phyloP scores from a whole-genome alignment of 2,329 filamentous ascomycete species.

The Phaeomoniella chlamydospora region DNA sequence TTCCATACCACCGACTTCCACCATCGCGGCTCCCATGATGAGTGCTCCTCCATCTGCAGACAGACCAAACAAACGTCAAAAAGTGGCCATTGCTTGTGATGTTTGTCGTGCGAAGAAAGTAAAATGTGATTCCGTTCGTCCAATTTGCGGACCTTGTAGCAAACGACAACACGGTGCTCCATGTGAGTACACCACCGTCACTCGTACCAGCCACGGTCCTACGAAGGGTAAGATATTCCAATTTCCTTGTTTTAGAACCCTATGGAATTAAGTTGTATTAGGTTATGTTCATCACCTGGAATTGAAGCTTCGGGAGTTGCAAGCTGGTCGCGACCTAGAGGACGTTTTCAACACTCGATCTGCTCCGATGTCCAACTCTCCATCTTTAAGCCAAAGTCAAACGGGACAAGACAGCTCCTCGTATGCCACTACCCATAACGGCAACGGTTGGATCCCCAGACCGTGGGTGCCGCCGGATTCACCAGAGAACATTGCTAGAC shows the following conservation, averaged over 20 bases:
- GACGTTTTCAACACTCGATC: background rate
- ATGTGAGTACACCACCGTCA: constrained; percentile 1
- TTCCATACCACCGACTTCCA: too few relatives aligned
- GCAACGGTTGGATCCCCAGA: background rate
- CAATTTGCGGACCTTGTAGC: constrained; percentile 1
- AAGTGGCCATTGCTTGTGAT: constrained; percentile 2
- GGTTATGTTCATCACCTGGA: constrained; percentile 2
- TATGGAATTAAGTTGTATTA: too few relatives aligned
- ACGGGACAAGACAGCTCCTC: background rate
- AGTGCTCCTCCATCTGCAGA: background rate
- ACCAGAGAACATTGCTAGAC: background rate
- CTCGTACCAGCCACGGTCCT: background rate
- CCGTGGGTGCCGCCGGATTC: background rate
- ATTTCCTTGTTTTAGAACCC: too few relatives aligned
- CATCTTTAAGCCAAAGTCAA: background rate
- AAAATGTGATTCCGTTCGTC: constrained; percentile 1
- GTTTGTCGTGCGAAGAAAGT: constrained; percentile 2
- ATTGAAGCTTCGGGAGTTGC: constrained; percentile 2
- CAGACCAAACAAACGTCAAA: constrained; percentile 1
- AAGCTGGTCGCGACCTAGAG: background rate
- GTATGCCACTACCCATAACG: background rate
- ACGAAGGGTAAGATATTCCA: too few relatives aligned
- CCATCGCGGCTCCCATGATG: too few relatives aligned
- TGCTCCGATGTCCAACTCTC: background rate
- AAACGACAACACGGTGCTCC: background rate